Evolutionary conservation across 2,329 filamentous ascomycete species (phyloP).

Genomic region (Magnaporthiopsis rhizophila): DNA sequence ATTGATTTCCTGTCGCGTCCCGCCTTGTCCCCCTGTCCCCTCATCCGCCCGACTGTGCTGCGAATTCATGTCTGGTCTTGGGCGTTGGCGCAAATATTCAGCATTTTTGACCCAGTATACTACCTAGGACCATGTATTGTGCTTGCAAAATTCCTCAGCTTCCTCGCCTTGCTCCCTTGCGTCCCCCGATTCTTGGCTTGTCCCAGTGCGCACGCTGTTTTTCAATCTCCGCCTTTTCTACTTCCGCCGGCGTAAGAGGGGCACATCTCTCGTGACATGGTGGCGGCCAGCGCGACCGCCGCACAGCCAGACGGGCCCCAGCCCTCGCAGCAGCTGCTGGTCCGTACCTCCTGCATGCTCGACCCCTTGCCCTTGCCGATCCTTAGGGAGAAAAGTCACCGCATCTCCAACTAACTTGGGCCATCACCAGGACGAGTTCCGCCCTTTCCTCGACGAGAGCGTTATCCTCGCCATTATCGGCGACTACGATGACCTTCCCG

Average conservation of each 20-base stretch:
- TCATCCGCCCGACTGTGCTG: background rate
- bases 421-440: constrained; percentile 55
- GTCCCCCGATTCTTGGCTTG: background rate
- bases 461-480: constrained; percentile 66
- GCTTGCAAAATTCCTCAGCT: background rate
- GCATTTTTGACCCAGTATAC: background rate
- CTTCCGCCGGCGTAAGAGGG: background rate
- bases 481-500: constrained; percentile 58
- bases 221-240: background rate
- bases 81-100: background rate
- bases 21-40: no score
- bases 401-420: background rate
- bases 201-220: background rate
- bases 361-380: background rate
- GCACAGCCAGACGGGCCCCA: background rate
- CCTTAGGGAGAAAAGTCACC: background rate
- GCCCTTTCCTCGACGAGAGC: constrained; percentile 67
- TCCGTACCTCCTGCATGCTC: background rate
- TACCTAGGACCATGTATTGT: background rate
- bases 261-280: background rate
- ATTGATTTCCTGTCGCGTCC: no score
- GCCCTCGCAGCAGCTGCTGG: background rate
- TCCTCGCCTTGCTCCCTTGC: background rate
- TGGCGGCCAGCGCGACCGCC: background rate
- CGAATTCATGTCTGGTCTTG: background rate